These are phyloP conservation scores for Tilletiopsis washingtonensis DNA, from an alignment of 1,284 basidiomycete species.

Conservation along the genomic window DNA sequence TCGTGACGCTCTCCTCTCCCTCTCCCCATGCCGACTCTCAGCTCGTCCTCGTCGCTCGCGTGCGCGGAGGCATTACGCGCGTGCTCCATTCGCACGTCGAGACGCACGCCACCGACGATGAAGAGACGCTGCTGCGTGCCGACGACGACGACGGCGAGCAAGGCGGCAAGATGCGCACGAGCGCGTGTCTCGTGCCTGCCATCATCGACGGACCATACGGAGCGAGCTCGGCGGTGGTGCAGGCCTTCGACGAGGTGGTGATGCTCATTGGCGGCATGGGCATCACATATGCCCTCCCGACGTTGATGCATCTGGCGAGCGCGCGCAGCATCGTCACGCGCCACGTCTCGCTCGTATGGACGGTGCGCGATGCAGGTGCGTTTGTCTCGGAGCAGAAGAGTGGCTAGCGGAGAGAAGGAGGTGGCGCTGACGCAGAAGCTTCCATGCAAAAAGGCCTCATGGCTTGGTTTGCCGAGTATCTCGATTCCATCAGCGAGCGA, in stretches of 20 bases:
- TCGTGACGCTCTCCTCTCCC: conserved; percentile 26
- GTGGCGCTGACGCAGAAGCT: no score
- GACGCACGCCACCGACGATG: background rate
- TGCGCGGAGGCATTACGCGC: conserved; percentile 19
- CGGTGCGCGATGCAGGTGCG: background rate
- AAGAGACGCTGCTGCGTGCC: no score
- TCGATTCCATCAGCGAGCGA: background rate
- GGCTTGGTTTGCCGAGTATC: background rate
- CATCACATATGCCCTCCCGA: conserved; percentile 24
- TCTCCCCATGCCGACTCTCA: conserved; percentile 16
- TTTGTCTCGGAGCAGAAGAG: no score
- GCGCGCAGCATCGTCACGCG: background rate
- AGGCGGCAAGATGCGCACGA: background rate
- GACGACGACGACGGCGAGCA: background rate
- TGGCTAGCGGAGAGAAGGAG: no score
- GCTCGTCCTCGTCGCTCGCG: conserved; percentile 23
- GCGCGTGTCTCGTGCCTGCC: conserved; percentile 7
- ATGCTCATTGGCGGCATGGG: conserved; percentile 30
- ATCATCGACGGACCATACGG: conserved; percentile 37
- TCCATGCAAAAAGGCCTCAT: background rate
- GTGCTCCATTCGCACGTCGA: conserved; percentile 9
- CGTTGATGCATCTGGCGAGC: conserved; percentile 14
- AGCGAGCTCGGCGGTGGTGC: conserved; percentile 11
- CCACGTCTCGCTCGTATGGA: conserved; percentile 1
- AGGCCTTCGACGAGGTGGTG: conserved; percentile 13